Percentiles rank a stretch among this genome's conserved stretches.
Conservation (phyloP, 2,329 filamentous ascomycete genomes). For the Graphium sp. region DNA sequence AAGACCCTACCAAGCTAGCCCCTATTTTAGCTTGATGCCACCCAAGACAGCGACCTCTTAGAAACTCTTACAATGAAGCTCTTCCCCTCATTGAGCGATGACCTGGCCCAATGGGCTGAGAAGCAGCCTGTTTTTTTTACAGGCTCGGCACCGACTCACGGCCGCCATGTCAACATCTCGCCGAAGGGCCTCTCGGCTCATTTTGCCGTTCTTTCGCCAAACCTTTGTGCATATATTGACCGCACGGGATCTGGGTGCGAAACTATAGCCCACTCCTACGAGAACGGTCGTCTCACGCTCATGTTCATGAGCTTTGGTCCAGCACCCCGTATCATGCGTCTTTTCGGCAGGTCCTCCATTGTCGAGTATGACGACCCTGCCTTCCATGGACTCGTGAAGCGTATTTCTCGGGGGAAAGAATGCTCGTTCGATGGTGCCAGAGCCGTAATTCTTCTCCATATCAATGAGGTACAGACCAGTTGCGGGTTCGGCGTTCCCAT, state of each 20-base stretch:
- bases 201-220: constrained; percentile 41
- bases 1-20: constrained; percentile 1
- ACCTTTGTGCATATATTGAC: constrained; percentile 54
- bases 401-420: constrained; percentile 1
- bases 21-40: too few relatives aligned
- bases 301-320: constrained; percentile 54
- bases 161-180: constrained; percentile 57
- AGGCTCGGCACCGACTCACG: constrained; percentile 51
- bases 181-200: constrained; percentile 55
- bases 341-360: constrained; percentile 43
- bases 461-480: constrained; percentile 50
- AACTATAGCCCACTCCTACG: constrained; percentile 59
- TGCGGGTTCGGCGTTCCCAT: constrained; percentile 50
- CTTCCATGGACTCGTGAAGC: constrained; percentile 27
- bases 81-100: constrained; percentile 32
- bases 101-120: constrained; percentile 46
- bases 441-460: constrained; percentile 42
- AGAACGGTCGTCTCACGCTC: constrained; percentile 59
- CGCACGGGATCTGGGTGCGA: constrained; percentile 61
- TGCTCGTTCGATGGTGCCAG: constrained; percentile 28
- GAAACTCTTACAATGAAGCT: constrained; percentile 33
- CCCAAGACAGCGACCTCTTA: background rate
- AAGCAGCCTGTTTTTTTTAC: constrained; percentile 61
- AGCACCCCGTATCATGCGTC: constrained; percentile 42
- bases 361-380: constrained; percentile 39